phyloP scores from a whole-genome alignment of 129 eudicot genomes.

The Sambucus nigra region DNA sequence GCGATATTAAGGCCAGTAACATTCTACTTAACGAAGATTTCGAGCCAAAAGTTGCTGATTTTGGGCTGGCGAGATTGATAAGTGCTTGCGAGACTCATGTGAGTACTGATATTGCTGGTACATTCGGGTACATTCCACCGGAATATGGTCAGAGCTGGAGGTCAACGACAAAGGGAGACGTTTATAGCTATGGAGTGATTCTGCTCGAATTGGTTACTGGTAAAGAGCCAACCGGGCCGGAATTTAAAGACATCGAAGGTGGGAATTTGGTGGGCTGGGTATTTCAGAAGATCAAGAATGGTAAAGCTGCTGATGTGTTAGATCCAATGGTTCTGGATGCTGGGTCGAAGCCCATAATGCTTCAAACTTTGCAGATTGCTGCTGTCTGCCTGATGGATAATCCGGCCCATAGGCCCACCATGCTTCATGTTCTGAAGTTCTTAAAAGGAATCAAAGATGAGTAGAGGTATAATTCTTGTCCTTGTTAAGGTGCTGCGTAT shows the following conservation, averaged over 20 bases:
- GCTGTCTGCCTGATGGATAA: conserved; percentile 48
- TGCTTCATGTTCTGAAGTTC: conserved; percentile 62
- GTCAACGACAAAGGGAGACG: conserved; percentile 69
- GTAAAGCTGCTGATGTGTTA: conserved; percentile 54
- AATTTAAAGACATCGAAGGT: conserved; percentile 70
- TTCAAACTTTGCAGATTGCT: conserved; percentile 53
- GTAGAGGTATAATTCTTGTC: conserved; percentile 8
- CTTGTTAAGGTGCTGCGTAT: background rate
- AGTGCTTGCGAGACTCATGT: conserved; percentile 81
- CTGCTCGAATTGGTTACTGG: conserved; percentile 72
- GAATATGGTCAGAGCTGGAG: conserved; percentile 86
- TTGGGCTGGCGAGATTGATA: conserved; percentile 55
- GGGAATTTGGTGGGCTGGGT: conserved; percentile 81
- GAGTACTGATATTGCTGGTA: conserved; percentile 79
- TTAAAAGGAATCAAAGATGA: conserved; percentile 50
- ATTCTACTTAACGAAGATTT: conserved; percentile 55
- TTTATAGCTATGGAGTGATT: conserved; percentile 76
- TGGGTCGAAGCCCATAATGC: conserved; percentile 62
- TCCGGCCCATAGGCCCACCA: conserved; percentile 54
- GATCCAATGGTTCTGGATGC: conserved; percentile 52
- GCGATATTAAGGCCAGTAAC: conserved; percentile 77
- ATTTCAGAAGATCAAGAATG: conserved; percentile 42
- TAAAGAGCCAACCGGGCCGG: conserved; percentile 73
- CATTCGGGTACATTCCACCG: conserved; percentile 76
- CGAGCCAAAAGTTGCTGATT: conserved; percentile 73